Evolutionary conservation across 2,329 filamentous ascomycete genomes (phyloP).

Genomic region (Exophiala dermatitidis): DNA sequence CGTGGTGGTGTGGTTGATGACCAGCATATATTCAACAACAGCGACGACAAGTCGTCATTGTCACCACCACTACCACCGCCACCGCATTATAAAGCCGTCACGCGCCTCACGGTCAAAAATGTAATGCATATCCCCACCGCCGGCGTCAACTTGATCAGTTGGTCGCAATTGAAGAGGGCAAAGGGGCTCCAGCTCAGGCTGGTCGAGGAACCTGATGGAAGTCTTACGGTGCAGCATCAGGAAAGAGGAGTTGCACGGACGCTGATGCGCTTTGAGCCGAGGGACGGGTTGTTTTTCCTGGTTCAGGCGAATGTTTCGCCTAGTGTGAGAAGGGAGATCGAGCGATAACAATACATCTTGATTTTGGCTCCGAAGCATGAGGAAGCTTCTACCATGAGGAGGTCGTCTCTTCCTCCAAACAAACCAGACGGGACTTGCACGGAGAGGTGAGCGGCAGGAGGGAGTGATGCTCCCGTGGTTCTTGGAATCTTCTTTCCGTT

Average conservation of each 20-base stretch:
- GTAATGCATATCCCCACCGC: slow-evolving; percentile 9
- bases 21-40: no score
- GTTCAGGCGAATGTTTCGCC: neutral
- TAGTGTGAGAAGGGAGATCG: neutral
- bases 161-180: slow-evolving; percentile 14
- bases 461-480: no score
- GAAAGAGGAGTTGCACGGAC: neutral
- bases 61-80: no score
- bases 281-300: slow-evolving; percentile 11
- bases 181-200: slow-evolving; percentile 6
- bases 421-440: no score
- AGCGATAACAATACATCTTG: neutral
- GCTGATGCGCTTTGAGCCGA: slow-evolving; percentile 11
- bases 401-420: no score
- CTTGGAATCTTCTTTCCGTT: no score
- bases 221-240: slow-evolving; percentile 2
- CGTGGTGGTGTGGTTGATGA: no score
- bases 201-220: slow-evolving; percentile 9
- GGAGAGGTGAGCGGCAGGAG: no score
- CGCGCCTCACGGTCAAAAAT: slow-evolving; percentile 7
- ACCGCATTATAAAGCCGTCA: neutral
- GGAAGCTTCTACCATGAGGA: no score
- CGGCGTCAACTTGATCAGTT: slow-evolving; percentile 15
- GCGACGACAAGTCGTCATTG: no score
- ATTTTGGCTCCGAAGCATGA: no score